Conservation (phyloP, 2,329 filamentous ascomycete species). For the Talaromyces sp. region DNA sequence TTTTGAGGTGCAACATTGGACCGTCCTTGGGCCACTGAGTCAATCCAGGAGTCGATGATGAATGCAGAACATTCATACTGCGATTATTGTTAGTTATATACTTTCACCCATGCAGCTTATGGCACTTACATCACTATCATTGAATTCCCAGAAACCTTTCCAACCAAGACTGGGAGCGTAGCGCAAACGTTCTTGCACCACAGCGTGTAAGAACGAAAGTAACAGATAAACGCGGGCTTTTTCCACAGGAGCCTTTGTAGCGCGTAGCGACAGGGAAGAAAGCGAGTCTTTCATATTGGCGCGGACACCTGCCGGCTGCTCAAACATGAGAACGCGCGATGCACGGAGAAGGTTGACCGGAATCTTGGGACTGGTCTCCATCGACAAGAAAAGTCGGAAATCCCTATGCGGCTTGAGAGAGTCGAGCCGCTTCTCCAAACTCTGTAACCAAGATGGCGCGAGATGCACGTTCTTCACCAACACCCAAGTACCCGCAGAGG, state of each 20-base stretch:
- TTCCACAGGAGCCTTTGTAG: constrained; percentile 79
- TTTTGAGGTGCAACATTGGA: constrained; percentile 91
- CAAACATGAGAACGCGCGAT: constrained; percentile 92
- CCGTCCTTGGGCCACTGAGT: constrained; percentile 72
- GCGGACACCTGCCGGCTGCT: constrained; percentile 91
- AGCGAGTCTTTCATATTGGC: constrained; percentile 99
- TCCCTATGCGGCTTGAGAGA: constrained; percentile 88
- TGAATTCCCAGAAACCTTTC: constrained; percentile 99
- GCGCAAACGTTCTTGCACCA: constrained; percentile 87
- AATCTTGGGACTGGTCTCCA: constrained; percentile 96
- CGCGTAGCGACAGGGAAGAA: constrained; percentile 70
- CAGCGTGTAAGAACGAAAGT: constrained; percentile 89
- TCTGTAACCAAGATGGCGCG: constrained; percentile 92
- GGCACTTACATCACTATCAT: constrained; percentile 88
- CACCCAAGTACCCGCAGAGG: constrained; percentile 90
- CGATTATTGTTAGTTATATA: constrained; percentile 20
- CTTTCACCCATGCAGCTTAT: too few species aligned
- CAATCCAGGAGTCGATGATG: constrained; percentile 93
- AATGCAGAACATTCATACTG: constrained; percentile 96
- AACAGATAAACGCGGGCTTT: constrained; percentile 84
- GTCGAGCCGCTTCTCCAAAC: constrained; percentile 92
- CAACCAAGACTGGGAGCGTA: constrained; percentile 92
- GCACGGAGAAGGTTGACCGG: constrained; percentile 92
- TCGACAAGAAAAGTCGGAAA: constrained; percentile 93
- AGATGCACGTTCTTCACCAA: constrained; percentile 98